These are phyloP conservation scores for Cryptococcus amylolentus DNA, from an alignment of 1,284 basidiomycete genomes.

Conservation along the genomic window DNA sequence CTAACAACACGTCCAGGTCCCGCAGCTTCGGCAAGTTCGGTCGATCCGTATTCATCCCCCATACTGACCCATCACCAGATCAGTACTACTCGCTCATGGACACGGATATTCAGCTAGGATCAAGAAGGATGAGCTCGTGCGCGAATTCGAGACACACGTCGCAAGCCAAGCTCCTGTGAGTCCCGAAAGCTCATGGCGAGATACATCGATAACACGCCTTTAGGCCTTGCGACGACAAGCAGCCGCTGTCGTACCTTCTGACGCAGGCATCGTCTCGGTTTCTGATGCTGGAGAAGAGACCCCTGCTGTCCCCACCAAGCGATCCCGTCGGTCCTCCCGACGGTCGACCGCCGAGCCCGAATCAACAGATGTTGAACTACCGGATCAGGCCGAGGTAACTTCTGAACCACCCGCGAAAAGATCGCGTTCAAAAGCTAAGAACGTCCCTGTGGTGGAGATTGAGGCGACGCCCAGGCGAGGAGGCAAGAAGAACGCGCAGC, in stretches of 20 bases:
- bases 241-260: conserved; percentile 36
- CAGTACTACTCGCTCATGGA: conserved; percentile 73
- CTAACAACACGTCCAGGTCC: conserved; percentile 28
- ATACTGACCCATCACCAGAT: conserved; percentile 18
- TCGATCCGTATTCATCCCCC: not conserved
- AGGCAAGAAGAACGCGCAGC: conserved; percentile 13
- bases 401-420: conserved; percentile 22
- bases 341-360: not conserved
- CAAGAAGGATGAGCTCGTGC: conserved; percentile 80
- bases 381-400: not conserved
- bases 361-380: not conserved
- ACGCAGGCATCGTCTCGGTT: conserved; percentile 42
- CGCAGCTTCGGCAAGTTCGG: conserved; percentile 44
- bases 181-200: not conserved
- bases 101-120: conserved; percentile 71
- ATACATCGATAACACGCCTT: not conserved
- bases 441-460: conserved; percentile 8
- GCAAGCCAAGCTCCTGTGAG: conserved; percentile 58
- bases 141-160: conserved; percentile 73
- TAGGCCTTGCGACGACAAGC: conserved; percentile 8
- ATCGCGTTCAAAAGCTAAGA: conserved; percentile 5
- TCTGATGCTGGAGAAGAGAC: conserved; percentile 26
- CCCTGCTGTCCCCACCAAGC: conserved; percentile 20
- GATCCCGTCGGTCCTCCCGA: conserved; percentile 3
- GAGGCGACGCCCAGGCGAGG: not conserved